phyloP scores from a whole-genome alignment of 2,329 filamentous ascomycete genomes.

The Neofusicoccum ribis region DNA sequence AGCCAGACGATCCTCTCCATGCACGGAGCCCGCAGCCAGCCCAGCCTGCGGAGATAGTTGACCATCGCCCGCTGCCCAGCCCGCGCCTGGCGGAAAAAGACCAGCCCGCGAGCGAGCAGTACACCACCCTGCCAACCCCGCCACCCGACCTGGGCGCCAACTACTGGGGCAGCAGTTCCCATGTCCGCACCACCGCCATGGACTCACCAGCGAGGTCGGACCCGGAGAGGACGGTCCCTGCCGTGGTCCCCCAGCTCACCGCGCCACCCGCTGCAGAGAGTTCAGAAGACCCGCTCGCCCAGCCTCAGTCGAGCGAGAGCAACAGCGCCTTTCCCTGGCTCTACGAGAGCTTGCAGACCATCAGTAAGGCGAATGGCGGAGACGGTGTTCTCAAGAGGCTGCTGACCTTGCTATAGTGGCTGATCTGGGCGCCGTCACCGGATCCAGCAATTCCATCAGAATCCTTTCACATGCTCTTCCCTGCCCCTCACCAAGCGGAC shows the following conservation, averaged over 20 bases:
- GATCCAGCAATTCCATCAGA: slow-evolving; percentile 48
- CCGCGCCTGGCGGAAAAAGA: not conserved
- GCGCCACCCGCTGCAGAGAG: slow-evolving; percentile 17
- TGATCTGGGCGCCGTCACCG: slow-evolving; percentile 33
- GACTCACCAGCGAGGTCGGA: slow-evolving; percentile 44
- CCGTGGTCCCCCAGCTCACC: not conserved
- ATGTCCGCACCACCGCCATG: slow-evolving; percentile 36
- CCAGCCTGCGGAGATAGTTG: slow-evolving; percentile 12
- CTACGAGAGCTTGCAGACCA: slow-evolving; percentile 30
- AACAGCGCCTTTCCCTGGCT: slow-evolving; percentile 32
- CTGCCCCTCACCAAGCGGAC: slow-evolving; percentile 51
- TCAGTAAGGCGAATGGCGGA: slow-evolving; percentile 30
- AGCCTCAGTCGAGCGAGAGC: not conserved
- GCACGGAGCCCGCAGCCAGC: slow-evolving; percentile 35
- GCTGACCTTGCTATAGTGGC: slow-evolving; percentile 27
- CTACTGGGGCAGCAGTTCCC: slow-evolving; percentile 42
- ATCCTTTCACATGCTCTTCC: slow-evolving; percentile 63
- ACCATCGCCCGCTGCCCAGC: slow-evolving; percentile 7
- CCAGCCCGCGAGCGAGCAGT: slow-evolving; percentile 22
- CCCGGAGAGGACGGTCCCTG: slow-evolving; percentile 25
- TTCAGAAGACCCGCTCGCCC: slow-evolving; percentile 22
- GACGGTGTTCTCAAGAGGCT: not conserved
- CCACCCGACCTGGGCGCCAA: slow-evolving; percentile 45
- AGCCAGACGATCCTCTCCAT: slow-evolving; percentile 43
- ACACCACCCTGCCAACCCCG: slow-evolving; percentile 47